A percentile compares a stretch with the other conserved stretches of the same genome.
Evolutionary conservation across 208 protist genomes (phyloP).

Genomic region (Trypanosoma caninum): DNA sequence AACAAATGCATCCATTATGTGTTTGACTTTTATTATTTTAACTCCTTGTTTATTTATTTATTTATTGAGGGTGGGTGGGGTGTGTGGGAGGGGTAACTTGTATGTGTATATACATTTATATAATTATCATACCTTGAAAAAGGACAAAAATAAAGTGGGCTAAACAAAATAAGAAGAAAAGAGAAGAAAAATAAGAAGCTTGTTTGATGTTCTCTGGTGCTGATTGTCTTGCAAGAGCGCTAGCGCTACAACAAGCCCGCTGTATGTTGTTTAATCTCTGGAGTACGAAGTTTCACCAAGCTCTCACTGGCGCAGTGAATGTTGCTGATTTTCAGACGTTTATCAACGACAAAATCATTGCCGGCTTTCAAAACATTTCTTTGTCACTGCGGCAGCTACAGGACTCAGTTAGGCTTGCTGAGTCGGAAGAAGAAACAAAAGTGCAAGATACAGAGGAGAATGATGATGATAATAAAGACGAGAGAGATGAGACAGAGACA

Average conservation of each 20-base stretch:
- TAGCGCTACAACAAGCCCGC: conserved; percentile 49
- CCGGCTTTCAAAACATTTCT: conserved; percentile 58
- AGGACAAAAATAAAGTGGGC: no score
- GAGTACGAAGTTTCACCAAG: conserved; percentile 43
- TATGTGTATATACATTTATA: no score
- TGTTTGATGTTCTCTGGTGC: no score
- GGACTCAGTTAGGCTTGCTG: conserved; percentile 1
- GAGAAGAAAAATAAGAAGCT: no score
- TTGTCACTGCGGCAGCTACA: conserved; percentile 48
- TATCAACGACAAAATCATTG: conserved; percentile 38
- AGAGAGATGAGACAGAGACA: no score
- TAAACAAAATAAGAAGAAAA: no score
- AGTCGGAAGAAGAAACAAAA: no score
- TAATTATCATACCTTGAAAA: no score
- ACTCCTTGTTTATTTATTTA: not conserved
- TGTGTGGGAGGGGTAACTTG: no score
- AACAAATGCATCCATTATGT: not conserved
- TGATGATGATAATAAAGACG: not conserved
- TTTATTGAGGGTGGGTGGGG: conserved; percentile 1
- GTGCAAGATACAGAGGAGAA: not conserved
- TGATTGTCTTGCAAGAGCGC: conserved; percentile 7
- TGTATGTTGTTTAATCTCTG: conserved; percentile 61
- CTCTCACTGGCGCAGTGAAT: conserved; percentile 40
- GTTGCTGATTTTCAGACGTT: conserved; percentile 35
- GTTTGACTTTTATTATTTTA: not conserved